These are phyloP conservation scores for Bipolaris oryzae DNA, from an alignment of 2,329 filamentous ascomycete genomes.

Conservation along the genomic window DNA sequence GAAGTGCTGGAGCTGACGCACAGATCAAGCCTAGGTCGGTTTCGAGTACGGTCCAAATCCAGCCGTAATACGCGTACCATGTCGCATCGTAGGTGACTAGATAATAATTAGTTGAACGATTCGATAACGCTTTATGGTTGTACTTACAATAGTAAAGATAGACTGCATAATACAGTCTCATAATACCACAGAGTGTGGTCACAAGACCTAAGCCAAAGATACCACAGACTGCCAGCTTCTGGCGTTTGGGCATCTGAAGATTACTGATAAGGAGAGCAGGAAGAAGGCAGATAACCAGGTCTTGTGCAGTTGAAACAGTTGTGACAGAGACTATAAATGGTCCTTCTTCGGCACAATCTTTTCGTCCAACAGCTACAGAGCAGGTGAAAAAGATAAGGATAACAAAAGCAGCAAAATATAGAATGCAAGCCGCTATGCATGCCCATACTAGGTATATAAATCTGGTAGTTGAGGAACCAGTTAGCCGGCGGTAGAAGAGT, in stretches of 20 bases:
- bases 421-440: not conserved
- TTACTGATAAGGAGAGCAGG: not conserved
- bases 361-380: not conserved
- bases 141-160: not conserved
- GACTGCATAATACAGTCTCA: not conserved
- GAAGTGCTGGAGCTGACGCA: not conserved
- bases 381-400: not conserved
- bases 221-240: not conserved
- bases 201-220: not conserved
- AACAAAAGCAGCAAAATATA: not conserved
- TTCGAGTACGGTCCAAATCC: not conserved
- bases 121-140: not conserved
- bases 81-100: not conserved
- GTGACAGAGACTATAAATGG: not conserved
- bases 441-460: not conserved
- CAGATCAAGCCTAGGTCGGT: not conserved
- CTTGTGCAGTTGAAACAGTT: not conserved
- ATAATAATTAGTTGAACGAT: not conserved
- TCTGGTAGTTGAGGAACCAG: not conserved
- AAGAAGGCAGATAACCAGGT: not conserved
- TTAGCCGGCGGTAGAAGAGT: constrained; percentile 5
- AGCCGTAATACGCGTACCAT: not conserved
- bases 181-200: not conserved
- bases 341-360: not conserved
- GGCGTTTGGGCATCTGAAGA: not conserved